Conservation (phyloP, 257 asterid species). For the Solanum habrochaites region DNA sequence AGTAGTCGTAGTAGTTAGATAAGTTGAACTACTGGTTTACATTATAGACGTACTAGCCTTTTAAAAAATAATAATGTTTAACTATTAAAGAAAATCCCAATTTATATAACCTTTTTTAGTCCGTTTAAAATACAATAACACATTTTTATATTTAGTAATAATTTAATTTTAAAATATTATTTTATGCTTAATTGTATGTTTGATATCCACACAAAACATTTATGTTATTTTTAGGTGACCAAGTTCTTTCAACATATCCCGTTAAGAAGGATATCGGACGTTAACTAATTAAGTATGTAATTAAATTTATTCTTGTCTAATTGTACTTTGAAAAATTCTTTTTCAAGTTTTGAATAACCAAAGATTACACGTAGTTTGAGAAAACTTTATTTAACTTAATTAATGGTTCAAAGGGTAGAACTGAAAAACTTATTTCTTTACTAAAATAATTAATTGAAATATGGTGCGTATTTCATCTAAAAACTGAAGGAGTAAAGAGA, state of each 20-base stretch:
- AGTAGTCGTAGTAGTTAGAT: too few relatives aligned
- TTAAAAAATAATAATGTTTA: too few relatives aligned
- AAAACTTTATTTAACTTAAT: not conserved
- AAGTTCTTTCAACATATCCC: not conserved
- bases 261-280: not conserved
- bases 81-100: too few relatives aligned
- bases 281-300: not conserved
- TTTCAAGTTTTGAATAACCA: not conserved
- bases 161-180: too few relatives aligned
- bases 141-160: too few relatives aligned
- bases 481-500: too few relatives aligned
- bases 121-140: not conserved
- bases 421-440: not conserved
- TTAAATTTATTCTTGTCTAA: not conserved
- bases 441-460: too few relatives aligned
- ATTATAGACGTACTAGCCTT: not conserved
- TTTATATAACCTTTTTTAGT: too few relatives aligned
- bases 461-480: rapidly evolving
- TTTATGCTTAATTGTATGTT: not conserved
- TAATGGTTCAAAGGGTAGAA: not conserved
- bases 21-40: not conserved
- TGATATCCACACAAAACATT: not conserved
- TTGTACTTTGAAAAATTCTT: not conserved
- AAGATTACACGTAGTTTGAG: not conserved
- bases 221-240: not conserved